phyloP scores from a whole-genome alignment of 2,329 filamentous ascomycete genomes.

The Sphaerostilbella broomeana region DNA sequence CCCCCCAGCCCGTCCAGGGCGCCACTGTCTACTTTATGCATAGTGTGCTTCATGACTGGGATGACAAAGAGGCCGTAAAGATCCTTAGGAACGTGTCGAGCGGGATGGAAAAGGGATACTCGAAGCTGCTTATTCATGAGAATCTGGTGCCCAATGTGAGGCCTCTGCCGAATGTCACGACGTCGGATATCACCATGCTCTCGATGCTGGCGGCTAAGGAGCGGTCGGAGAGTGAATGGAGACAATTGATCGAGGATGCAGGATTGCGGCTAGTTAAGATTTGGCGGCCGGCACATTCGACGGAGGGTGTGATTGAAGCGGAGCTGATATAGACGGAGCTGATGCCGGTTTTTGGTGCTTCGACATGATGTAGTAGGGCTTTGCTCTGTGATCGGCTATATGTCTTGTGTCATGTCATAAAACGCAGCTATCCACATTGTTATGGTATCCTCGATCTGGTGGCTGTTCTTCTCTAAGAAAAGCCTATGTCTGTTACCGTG shows the following conservation, averaged over 20 bases:
- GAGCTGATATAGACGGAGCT: slow-evolving; percentile 13
- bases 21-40: slow-evolving; percentile 40
- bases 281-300: slow-evolving; percentile 22
- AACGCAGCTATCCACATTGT: neutral
- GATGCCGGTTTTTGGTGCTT: too few species aligned
- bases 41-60: slow-evolving; percentile 45
- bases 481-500: slow-evolving; percentile 42
- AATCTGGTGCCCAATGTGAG: slow-evolving; percentile 25
- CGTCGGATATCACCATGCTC: slow-evolving; percentile 31
- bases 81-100: slow-evolving; percentile 24
- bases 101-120: slow-evolving; percentile 28
- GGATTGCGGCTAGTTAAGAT: slow-evolving; percentile 26
- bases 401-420: neutral
- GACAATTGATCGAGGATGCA: slow-evolving; percentile 18
- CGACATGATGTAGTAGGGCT: too few species aligned
- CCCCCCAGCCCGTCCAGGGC: slow-evolving; percentile 32
- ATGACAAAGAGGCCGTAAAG: slow-evolving; percentile 29
- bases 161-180: slow-evolving; percentile 24
- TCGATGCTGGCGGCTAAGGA: slow-evolving; percentile 25
- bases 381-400: too few species aligned
- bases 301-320: slow-evolving; percentile 26
- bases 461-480: slow-evolving; percentile 42
- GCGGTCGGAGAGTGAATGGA: slow-evolving; percentile 27
- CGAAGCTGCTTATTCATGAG: slow-evolving; percentile 32
- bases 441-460: slow-evolving; percentile 24